Base-by-base conservation (phyloP, 495 filamentous ascomycete genomes). In the Wilcoxina mikolae region DNA sequence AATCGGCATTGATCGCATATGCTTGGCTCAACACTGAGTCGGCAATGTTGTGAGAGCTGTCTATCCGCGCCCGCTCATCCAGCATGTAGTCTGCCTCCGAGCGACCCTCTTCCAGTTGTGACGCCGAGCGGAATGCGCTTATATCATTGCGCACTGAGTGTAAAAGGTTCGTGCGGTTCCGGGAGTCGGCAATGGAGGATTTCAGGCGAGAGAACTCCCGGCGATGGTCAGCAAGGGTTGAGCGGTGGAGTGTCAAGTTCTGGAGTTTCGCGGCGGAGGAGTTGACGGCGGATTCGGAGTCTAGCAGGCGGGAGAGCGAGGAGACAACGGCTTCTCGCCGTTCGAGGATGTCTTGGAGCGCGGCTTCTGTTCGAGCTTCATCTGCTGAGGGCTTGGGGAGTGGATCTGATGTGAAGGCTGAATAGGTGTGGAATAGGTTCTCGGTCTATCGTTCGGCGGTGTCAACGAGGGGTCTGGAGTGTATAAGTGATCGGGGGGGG, bases 31-130 rank as follows among this genome's bases (percentile, higher is more conserved):
- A 72, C 39, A 99, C 88, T 52, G 80, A 82, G 65, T 99, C 91
- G 35, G 85, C 84, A 69, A 91, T 76, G 49, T 79, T 83, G 65
- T 95, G 82, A 62, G 84, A 89, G 61, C 83, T 77, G 59, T 99
- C 93, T 62, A 99, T 78, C 54, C 81, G 75, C 46, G 72, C 68
- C 25, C 91, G 77, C 77, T 99, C 91, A 60, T 85, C 85, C 18
- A 96, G 77, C 88, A 99, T 95, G 72, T 95, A 96, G 39, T 96
- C 90, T 18, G 85, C 85, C 70, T 95, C 91, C 2, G 60, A 64
- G 18, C 61, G 45, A 3, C 62, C 62, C 45, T 65, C 61, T 53
- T 66, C 64, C 22, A 65, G 9, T 5, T 55, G 38, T 12, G 61
- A 53, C 33, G 80, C 84, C 22, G 82, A 78, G 28, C 82, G 84